Base-by-base conservation (phyloP, 352 stramenopile genomes). In the Paralagenidium karlingii region DNA sequence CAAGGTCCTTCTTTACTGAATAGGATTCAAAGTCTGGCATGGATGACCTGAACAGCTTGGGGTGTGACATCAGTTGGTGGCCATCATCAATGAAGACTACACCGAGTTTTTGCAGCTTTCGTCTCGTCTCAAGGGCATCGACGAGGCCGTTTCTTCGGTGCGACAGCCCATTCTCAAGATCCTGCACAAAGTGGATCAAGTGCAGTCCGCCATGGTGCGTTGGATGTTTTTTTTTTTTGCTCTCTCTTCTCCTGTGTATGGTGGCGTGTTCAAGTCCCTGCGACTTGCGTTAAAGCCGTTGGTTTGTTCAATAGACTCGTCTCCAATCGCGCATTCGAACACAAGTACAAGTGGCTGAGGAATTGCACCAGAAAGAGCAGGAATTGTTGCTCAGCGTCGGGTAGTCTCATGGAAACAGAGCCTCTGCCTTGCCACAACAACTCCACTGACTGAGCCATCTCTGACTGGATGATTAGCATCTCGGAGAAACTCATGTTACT, bases 81-180 rank as follows among this genome's bases (percentile, higher is more conserved):
- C 74, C 29, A 89, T 93, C 51, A 93, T 93, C 59, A 87, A 93
- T 41, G 63, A 88, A 27, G 79, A 93, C 55, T 93, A 93, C 44
- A 63, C 74, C 34, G 79, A 93, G 60, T 93, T 93, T 43, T 58
- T 93, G 29, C 79, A 93, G 60, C 68, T 93, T 34, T 93, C 79
- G 28, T 82, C 75, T 33, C 82, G 78, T 51, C 63, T 93, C 21
- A 87, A 88, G 47, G 79, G 74, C 16, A 76, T 93, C 21, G 78
- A 93, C 38, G 79, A 85, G 43, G 75, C 79, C 16, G 77, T 90
- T 13, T 81, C 73, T 8, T 85, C 74, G 9, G 68, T 93, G 24
- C 71, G 74, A 21, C 50, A 56, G 30, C 76, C 79, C 21, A 71
- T 93, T 26, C 46, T 75, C 18, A 61, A 56, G 9, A 80, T 90